These are phyloP conservation scores for Macrotyloma uniflorum DNA, from an alignment of 306 rosid genomes.

Conservation along the genomic window DNA sequence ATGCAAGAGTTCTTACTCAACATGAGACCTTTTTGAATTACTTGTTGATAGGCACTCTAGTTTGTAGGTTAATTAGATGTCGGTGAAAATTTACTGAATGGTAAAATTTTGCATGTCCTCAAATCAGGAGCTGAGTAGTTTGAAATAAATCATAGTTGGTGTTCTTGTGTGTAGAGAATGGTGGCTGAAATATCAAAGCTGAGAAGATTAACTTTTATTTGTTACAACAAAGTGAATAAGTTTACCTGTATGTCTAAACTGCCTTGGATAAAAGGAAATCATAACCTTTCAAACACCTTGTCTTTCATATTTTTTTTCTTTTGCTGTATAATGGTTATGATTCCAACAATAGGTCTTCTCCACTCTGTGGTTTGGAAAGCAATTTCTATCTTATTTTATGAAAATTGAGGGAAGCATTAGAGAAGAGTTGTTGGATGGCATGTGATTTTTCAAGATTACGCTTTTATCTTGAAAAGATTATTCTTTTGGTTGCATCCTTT, in stretches of 20 bases:
- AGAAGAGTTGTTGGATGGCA: neutral
- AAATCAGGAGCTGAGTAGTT: neutral
- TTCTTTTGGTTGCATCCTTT: slow-evolving; percentile 9
- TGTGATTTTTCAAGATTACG: slow-evolving; percentile 1
- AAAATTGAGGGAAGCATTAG: slow-evolving; percentile 2
- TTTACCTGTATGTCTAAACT: neutral
- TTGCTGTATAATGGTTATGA: neutral
- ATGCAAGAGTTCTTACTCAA: neutral
- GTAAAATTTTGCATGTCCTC: neutral
- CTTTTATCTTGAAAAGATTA: neutral
- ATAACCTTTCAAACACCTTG: neutral
- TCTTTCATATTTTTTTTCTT: neutral
- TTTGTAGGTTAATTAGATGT: neutral
- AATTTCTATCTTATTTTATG: neutral
- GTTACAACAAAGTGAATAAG: neutral
- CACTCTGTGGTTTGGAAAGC: neutral
- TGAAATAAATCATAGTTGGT: neutral
- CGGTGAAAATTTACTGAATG: neutral
- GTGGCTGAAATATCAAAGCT: neutral
- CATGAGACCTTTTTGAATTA: neutral
- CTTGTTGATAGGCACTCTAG: neutral
- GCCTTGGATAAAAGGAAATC: slow-evolving; percentile 3
- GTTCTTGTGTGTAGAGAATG: slow-evolving; percentile 8
- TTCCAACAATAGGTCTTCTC: neutral
- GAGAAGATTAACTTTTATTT: neutral